phyloP scores from a whole-genome alignment of 768 basidiomycete species.

The Agaricus sinodeliciosus region DNA sequence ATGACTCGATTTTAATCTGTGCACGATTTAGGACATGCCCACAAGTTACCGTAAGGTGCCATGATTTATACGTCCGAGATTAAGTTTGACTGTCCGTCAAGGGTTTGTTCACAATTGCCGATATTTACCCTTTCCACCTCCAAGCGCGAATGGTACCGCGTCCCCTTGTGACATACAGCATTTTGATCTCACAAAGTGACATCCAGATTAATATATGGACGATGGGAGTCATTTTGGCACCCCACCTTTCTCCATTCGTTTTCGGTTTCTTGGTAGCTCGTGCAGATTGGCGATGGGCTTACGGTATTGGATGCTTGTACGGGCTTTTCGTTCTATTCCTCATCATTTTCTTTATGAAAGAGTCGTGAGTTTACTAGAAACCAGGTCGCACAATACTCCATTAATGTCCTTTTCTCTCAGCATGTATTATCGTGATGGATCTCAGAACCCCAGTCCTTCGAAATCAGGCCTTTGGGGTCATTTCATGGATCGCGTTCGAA shows the following conservation, averaged over 20 bases:
- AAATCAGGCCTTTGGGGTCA: conserved; percentile 26
- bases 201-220: conserved; percentile 62
- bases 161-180: background rate
- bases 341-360: conserved; percentile 58
- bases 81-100: conserved; percentile 12
- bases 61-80: too few relatives aligned
- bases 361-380: conserved; percentile 41
- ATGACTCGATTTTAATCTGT: background rate
- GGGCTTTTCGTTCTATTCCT: conserved; percentile 45
- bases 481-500: conserved; percentile 48
- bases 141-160: conserved; percentile 55
- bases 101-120: conserved; percentile 55
- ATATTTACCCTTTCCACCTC: conserved; percentile 63
- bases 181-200: background rate
- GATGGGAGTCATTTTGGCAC: conserved; percentile 67
- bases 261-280: conserved; percentile 65
- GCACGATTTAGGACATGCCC: conserved; percentile 38
- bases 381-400: background rate
- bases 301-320: conserved; percentile 62
- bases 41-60: conserved; percentile 44
- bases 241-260: conserved; percentile 56
- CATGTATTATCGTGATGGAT: conserved; percentile 47
- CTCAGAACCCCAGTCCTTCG: conserved; percentile 23
- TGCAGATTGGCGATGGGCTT: conserved; percentile 58
- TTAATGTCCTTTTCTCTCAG: conserved; percentile 21